Base-by-base conservation (phyloP, 2,329 filamentous ascomycete species). In the Lomentospora prolificans region DNA sequence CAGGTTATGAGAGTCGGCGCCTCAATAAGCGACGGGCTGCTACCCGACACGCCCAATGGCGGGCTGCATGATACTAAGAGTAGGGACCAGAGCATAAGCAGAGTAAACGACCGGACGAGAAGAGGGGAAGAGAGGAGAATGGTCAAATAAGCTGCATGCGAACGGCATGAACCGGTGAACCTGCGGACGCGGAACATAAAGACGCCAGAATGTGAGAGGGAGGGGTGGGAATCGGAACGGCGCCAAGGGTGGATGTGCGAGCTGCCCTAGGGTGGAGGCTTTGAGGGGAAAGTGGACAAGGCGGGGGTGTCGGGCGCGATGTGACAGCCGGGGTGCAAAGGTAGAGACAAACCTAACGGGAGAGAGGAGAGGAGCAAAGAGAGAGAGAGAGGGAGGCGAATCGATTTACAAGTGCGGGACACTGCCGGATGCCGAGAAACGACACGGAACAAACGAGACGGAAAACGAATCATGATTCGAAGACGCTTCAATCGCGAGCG, bases 1-100 rank as follows among this genome's bases (percentile, higher is more conserved):
- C 51, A 60, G 60, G 58, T 58, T 31, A 59, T 51, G 30, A 51
- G 56, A 44, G 44, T 51, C 30, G 55, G 55, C 33, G 55, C 55
- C 27, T 57, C 17, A 24, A 48, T 50, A 39, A 56, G 28, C 31
- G 22, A 51, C 25, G 54, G 54, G 17, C 30, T 56, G 27, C 54
- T 56, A n/a, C 46, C 53, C 52, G 28, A 41, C 30, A 51, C 48
- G 33, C 7, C 46, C 54, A 30, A 51, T 25, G 27, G 44, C 22
- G 28, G 22, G 19, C 17, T 24, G 27, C 25, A 50, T 22, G 22
- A 39, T 14, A 28, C 48, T 14, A 30, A 28, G 24, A 51, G 3
- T 25, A 31, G 48, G 25, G 48, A 51, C n/a, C 48, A 51, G 44
- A 33, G 30, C 30, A 33, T 33, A 33, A 12, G 12, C 30, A 6